phyloP scores from a whole-genome alignment of 108 stramenopile genomes.

The Skeletonema potamos region DNA sequence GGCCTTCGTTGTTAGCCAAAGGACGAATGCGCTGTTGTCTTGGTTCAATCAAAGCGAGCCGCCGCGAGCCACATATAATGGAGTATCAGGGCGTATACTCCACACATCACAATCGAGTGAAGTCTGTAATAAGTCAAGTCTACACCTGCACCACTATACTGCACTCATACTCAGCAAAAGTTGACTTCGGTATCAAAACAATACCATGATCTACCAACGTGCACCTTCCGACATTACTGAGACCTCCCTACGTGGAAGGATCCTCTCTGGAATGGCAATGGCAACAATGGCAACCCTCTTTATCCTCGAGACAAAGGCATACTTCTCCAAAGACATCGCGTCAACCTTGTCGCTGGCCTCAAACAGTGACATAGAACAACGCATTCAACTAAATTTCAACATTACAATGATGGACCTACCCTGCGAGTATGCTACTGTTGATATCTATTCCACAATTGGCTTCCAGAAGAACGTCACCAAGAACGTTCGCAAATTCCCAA shows the following conservation, averaged over 20 bases:
- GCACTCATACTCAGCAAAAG: background rate
- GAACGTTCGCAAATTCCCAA: slow-evolving; percentile 74
- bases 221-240: slow-evolving; percentile 79
- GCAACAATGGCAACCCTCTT: slow-evolving; percentile 68
- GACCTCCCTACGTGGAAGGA: slow-evolving; percentile 57
- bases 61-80: too few relatives aligned
- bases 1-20: background rate
- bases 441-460: slow-evolving; percentile 60
- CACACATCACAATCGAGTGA: background rate
- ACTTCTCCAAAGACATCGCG: slow-evolving; percentile 56
- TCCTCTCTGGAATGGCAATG: slow-evolving; percentile 55
- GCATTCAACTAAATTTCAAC: slow-evolving; percentile 86
- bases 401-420: slow-evolving; percentile 87
- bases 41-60: too few relatives aligned
- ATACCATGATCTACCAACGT: slow-evolving; percentile 60
- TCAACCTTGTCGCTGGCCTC: slow-evolving; percentile 21
- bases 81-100: too few relatives aligned
- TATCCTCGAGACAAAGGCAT: slow-evolving; percentile 82
- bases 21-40: too few relatives aligned
- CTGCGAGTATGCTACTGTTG: slow-evolving; percentile 86
- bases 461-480: slow-evolving; percentile 69
- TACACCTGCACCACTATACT: too few relatives aligned
- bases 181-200: background rate
- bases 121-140: too few relatives aligned
- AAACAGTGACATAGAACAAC: slow-evolving; percentile 38